Base-by-base conservation (phyloP, 495 filamentous ascomycete species). In the Penicillium mononematosum region DNA sequence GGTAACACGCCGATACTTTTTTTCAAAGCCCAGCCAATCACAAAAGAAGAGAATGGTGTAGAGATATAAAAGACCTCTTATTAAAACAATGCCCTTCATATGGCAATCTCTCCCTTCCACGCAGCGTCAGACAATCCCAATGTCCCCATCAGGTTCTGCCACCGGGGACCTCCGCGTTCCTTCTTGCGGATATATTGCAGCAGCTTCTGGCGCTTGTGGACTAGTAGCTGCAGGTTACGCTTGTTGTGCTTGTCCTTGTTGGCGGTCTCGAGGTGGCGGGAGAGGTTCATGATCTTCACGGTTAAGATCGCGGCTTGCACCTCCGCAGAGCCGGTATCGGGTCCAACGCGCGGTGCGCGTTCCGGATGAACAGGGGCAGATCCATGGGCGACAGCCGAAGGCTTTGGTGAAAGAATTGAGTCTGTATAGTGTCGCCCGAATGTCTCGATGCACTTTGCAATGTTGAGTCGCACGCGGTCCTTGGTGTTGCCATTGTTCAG, bases 281-380 rank as follows among this genome's bases (percentile, higher is more conserved):
- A 84, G 48, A 98, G 71, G 43, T 89, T 87, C 51, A 89, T 74
- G 64, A 99, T 99, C 79, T 97, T 97, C 46, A 90, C 82, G 9
- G 94, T 99, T 69, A 99, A 73, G 61, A 99, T 94, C n/a, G 91
- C 92, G 60, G 92, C 91, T 78, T 99, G 94, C 45, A 99, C 94
- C 73, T 99, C 94, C 19, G 88, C 87, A 53, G 88, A 93, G 3
- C 94, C 94, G 10, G 92, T 97, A 70, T 99, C 94, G 0, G 85
- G 88, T 0, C 94, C 94, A 12, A 87, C 86, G 6, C 94, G 86
- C 17, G 85, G 83, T 0, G 83, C 87, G 67, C 82, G 81, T 45
- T 77, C 66, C 4, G 60, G 64, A 38, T 69, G 68, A 16, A 55
- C 58, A 6, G 70, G 58, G 14, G 61, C 65, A 38, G 58, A 63